Evolutionary conservation across 192 early-diverging fungal genomes (phyloP).

Genomic region (Coemansia sp.): DNA sequence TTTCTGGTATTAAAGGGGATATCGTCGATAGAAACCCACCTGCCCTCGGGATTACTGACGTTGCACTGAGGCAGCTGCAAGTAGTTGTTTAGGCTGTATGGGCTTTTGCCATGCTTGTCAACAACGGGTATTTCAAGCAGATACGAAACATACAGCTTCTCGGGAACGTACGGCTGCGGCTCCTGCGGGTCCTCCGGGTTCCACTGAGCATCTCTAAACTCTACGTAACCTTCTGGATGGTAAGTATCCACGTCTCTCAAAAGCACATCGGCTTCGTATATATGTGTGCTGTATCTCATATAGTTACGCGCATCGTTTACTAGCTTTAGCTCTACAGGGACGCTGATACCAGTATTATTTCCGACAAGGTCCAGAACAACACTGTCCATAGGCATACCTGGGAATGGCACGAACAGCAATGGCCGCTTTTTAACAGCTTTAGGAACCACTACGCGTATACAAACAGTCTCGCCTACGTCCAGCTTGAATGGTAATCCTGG

Average conservation of each 20-base stretch:
- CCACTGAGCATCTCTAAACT: conserved; percentile 45
- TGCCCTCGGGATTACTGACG: conserved; percentile 30
- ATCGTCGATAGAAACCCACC: conserved; percentile 43
- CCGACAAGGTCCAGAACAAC: conserved; percentile 21
- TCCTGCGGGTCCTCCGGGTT: conserved; percentile 43
- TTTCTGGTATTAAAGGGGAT: conserved; percentile 12
- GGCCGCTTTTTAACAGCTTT: neutral
- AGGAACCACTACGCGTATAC: conserved; percentile 13
- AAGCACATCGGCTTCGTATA: conserved; percentile 47
- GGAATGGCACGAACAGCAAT: conserved; percentile 8
- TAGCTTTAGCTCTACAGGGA: conserved; percentile 6
- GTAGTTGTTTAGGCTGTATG: conserved; percentile 22
- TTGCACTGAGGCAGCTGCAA: conserved; percentile 51
- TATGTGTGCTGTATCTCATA: conserved; percentile 34
- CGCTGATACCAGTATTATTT: neutral
- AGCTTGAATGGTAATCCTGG: neutral
- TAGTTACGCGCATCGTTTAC: neutral
- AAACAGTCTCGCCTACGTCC: neutral
- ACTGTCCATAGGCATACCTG: conserved; percentile 25
- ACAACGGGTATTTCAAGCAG: neutral
- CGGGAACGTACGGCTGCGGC: conserved; percentile 6
- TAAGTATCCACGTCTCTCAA: conserved; percentile 42
- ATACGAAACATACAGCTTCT: neutral
- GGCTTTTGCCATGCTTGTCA: neutral
- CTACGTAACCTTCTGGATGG: conserved; percentile 22